phyloP scores from a whole-genome alignment of 306 rosid species.

The Psophocarpus tetragonolobus region DNA sequence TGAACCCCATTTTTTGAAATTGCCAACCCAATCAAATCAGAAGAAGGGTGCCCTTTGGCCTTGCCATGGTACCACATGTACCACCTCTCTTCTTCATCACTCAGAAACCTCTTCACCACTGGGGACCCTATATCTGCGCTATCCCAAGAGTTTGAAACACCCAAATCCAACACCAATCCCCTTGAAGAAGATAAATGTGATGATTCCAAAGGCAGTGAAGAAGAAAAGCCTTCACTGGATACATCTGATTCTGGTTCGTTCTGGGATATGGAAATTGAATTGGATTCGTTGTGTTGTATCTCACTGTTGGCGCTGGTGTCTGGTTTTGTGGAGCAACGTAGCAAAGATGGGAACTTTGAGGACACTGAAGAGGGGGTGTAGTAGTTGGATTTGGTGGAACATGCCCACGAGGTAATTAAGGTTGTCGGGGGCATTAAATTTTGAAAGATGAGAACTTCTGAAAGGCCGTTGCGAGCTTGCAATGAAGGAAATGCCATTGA shows the following conservation, averaged over 20 bases:
- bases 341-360: conserved; percentile 37
- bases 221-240: conserved; percentile 32
- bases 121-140: conserved; percentile 70
- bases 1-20: conserved; percentile 85
- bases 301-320: conserved; percentile 52
- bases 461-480: conserved; percentile 27
- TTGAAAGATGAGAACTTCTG: conserved; percentile 42
- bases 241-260: conserved; percentile 25
- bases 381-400: conserved; percentile 41
- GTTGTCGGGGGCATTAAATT: conserved; percentile 33
- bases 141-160: conserved; percentile 60
- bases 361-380: conserved; percentile 14
- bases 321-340: conserved; percentile 68
- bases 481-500: conserved; percentile 49
- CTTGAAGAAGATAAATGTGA: conserved; percentile 32
- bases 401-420: conserved; percentile 42
- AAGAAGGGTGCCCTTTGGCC: conserved; percentile 45
- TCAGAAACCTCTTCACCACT: conserved; percentile 71
- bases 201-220: conserved; percentile 16
- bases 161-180: conserved; percentile 75
- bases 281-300: conserved; percentile 40
- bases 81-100: conserved; percentile 87
- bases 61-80: conserved; percentile 82
- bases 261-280: conserved; percentile 32
- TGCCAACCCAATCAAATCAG: conserved; percentile 63